These are phyloP conservation scores for Melanopsichium pennsylvanicum DNA, from an alignment of 1,284 basidiomycete species.

Conservation along the genomic window DNA sequence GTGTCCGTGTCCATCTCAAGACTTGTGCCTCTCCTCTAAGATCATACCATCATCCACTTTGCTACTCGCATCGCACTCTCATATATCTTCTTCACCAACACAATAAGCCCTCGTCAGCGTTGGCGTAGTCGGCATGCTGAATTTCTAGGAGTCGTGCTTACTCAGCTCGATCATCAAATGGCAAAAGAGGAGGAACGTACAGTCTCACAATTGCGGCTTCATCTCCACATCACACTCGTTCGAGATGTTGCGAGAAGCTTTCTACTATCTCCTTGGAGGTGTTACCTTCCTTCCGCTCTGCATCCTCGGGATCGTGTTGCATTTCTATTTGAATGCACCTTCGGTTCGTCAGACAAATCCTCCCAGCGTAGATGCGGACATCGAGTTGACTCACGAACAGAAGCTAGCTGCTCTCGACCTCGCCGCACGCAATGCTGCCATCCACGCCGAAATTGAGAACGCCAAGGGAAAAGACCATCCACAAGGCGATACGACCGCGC, in stretches of 20 bases:
- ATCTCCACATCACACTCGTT: neutral
- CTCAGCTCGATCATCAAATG: too few species aligned
- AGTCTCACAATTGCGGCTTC: too few species aligned
- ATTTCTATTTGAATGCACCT: slow-evolving; percentile 40
- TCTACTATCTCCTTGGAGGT: slow-evolving; percentile 64
- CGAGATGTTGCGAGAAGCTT: slow-evolving; percentile 49
- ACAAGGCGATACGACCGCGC: slow-evolving; percentile 40
- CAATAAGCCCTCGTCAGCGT: neutral
- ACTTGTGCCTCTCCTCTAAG: neutral
- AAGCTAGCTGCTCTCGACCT: slow-evolving; percentile 52
- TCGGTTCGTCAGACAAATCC: slow-evolving; percentile 5
- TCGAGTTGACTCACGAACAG: slow-evolving; percentile 40
- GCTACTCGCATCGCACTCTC: neutral
- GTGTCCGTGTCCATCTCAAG: neutral
- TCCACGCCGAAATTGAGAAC: slow-evolving; percentile 43
- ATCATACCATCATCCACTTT: neutral
- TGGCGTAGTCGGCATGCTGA: neutral
- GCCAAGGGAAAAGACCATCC: slow-evolving; percentile 38
- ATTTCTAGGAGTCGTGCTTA: neutral
- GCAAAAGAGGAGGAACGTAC: neutral
- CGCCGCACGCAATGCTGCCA: slow-evolving; percentile 46
- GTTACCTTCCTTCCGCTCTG: slow-evolving; percentile 62
- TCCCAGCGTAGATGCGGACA: slow-evolving; percentile 26
- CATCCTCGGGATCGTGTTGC: slow-evolving; percentile 25
- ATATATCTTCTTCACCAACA: neutral